phyloP scores from a whole-genome alignment of 257 asterid genomes.

The Asclepias syriaca region DNA sequence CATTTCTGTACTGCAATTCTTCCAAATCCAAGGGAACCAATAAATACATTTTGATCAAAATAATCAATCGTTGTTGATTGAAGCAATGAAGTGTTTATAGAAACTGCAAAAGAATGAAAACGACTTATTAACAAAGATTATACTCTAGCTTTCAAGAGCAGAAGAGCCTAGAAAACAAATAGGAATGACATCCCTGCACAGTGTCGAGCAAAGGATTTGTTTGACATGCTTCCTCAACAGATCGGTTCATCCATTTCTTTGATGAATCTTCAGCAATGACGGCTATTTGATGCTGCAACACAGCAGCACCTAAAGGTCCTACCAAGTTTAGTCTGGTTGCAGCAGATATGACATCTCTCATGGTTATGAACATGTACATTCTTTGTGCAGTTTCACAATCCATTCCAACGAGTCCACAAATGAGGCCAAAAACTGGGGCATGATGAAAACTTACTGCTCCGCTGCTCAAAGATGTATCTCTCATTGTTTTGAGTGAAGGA shows the following conservation, averaged over 20 bases:
- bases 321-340: conserved; percentile 85
- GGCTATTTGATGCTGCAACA: conserved; percentile 67
- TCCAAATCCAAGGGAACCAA: not conserved
- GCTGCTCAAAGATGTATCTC: conserved; percentile 43
- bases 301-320: conserved; percentile 88
- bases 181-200: conserved; percentile 90
- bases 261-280: conserved; percentile 51
- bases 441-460: conserved; percentile 57
- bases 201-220: conserved; percentile 79
- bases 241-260: conserved; percentile 74
- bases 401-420: conserved; percentile 70
- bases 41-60: too few relatives aligned
- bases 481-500: conserved; percentile 50
- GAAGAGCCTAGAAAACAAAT: conserved; percentile 89
- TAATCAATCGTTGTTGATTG: too few relatives aligned
- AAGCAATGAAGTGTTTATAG: too few relatives aligned
- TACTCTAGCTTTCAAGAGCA: conserved; percentile 50
- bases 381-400: conserved; percentile 61
- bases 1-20: not conserved
- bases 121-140: not conserved
- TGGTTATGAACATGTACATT: conserved; percentile 67
- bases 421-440: conserved; percentile 77
- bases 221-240: conserved; percentile 83
- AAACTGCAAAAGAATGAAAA: too few relatives aligned
- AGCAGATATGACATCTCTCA: conserved; percentile 89